A percentile compares a stretch with the other conserved stretches of the same genome.
Evolutionary conservation across 2,329 filamentous ascomycete genomes (phyloP).

Genomic region (Fusarium nisikadoi): DNA sequence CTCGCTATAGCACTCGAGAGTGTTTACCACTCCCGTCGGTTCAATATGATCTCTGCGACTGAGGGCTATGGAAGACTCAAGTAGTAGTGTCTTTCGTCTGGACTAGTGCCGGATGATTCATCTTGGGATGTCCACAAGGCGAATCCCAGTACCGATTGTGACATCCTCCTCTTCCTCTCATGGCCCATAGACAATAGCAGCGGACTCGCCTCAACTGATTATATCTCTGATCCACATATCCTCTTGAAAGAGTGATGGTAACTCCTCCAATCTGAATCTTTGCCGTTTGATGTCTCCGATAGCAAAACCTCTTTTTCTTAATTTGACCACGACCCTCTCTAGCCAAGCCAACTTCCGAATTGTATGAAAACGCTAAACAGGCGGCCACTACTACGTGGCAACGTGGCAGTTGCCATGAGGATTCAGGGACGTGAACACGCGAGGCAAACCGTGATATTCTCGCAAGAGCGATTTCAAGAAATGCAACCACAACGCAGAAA

Average conservation of each 20-base stretch:
- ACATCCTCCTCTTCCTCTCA: constrained; percentile 43
- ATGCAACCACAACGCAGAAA: constrained; percentile 42
- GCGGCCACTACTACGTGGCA: constrained; percentile 36
- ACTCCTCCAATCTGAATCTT: constrained; percentile 40
- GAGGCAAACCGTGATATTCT: constrained; percentile 17
- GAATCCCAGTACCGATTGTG: constrained; percentile 40
- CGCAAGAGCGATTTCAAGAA: constrained; percentile 13
- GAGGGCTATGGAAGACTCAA: constrained; percentile 58
- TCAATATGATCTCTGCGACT: constrained; percentile 58
- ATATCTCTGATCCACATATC: constrained; percentile 41
- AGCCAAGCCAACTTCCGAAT: constrained; percentile 44
- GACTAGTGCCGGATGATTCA: constrained; percentile 48
- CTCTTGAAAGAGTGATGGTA: constrained; percentile 35
- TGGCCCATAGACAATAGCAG: constrained; percentile 29
- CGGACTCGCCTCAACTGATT: constrained; percentile 36
- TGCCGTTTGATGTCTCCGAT: constrained; percentile 39
- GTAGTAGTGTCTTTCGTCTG: constrained; percentile 47
- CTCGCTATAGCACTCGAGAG: constrained; percentile 64
- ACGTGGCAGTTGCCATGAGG: constrained; percentile 32
- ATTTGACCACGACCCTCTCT: constrained; percentile 44
- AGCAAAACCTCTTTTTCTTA: constrained; percentile 41
- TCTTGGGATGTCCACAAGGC: constrained; percentile 46
- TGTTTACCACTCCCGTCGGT: constrained; percentile 50
- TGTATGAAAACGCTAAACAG: constrained; percentile 33
- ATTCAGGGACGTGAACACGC: constrained; percentile 28